Percentiles rank a stretch among this genome's conserved stretches.
Conservation (phyloP, 148 eudicot species). For the Rhododendron henanense region DNA sequence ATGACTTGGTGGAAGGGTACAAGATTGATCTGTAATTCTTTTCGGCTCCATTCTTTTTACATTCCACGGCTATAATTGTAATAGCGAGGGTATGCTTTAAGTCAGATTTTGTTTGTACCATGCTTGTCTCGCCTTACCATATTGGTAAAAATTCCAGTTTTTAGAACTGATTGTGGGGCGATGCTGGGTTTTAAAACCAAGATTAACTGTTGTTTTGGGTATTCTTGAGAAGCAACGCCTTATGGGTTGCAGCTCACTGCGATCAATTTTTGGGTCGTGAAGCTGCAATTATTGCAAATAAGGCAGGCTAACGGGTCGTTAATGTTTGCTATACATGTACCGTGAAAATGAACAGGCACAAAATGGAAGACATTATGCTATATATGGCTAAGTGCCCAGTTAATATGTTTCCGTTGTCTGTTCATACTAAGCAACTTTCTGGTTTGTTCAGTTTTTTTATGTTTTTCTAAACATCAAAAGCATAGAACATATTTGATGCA, state of each 20-base stretch:
- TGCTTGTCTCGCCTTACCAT: not conserved
- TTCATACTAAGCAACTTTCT: not conserved
- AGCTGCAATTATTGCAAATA: not conserved
- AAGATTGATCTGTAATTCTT: conserved; percentile 4
- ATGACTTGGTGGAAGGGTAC: not conserved
- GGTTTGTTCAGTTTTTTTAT: not conserved
- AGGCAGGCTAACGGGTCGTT: not conserved
- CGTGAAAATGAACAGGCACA: not conserved
- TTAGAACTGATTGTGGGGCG: not conserved
- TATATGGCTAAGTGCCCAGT: not conserved
- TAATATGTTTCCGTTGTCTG: not conserved
- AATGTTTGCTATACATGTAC: not conserved
- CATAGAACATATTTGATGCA: not conserved
- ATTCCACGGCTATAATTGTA: not conserved
- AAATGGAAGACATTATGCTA: not conserved
- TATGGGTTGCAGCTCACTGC: not conserved
- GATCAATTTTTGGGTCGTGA: not conserved
- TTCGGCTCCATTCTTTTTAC: conserved; percentile 7
- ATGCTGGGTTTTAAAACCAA: not conserved
- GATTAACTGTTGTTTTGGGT: not conserved
- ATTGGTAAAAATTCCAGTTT: not conserved
- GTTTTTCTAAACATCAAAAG: not conserved
- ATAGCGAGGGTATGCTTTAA: not conserved
- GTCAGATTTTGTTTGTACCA: not conserved
- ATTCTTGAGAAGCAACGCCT: not conserved